phyloP scores from a whole-genome alignment of 441 rosid species.

The Mallotus repandus region DNA sequence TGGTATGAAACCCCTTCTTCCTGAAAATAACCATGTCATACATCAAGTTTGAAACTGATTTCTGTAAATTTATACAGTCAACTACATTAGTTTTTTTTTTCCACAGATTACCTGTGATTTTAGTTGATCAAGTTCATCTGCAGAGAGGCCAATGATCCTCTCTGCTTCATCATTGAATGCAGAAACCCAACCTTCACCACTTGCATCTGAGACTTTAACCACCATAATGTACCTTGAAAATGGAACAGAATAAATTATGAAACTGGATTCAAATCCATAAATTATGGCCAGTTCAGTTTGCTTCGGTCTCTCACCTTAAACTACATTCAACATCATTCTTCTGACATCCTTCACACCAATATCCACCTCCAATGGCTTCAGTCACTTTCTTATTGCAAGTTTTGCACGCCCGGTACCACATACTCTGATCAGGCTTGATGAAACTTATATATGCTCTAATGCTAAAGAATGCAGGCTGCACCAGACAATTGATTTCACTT shows the following conservation, averaged over 20 bases:
- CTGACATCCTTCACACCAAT: slow-evolving; percentile 98
- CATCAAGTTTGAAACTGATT: background rate
- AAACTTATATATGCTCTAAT: slow-evolving; percentile 67
- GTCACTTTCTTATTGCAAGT: slow-evolving; percentile 93
- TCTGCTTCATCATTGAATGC: slow-evolving; percentile 83
- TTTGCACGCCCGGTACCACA: slow-evolving; percentile 98
- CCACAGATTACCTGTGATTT: slow-evolving; percentile 53
- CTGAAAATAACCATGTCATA: slow-evolving; percentile 32
- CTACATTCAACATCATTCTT: slow-evolving; percentile 71
- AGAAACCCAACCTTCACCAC: slow-evolving; percentile 82
- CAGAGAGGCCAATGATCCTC: slow-evolving; percentile 73
- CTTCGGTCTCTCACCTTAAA: slow-evolving; percentile 49
- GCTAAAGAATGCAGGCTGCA: slow-evolving; percentile 78
- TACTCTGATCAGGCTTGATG: slow-evolving; percentile 84
- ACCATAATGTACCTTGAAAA: slow-evolving; percentile 69
- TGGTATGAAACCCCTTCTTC: slow-evolving; percentile 54
- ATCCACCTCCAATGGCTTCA: slow-evolving; percentile 77
- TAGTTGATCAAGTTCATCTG: slow-evolving; percentile 75
- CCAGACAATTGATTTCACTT: slow-evolving; percentile 12
- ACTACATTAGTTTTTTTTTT: background rate
- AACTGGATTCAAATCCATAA: background rate
- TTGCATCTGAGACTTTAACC: slow-evolving; percentile 62
- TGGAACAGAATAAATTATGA: background rate
- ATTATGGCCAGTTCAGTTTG: background rate
- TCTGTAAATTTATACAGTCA: background rate